A percentile compares a stretch with the other conserved stretches of the same genome.
Conservation (phyloP, 345 rosid species). For the Linum lewisii region DNA sequence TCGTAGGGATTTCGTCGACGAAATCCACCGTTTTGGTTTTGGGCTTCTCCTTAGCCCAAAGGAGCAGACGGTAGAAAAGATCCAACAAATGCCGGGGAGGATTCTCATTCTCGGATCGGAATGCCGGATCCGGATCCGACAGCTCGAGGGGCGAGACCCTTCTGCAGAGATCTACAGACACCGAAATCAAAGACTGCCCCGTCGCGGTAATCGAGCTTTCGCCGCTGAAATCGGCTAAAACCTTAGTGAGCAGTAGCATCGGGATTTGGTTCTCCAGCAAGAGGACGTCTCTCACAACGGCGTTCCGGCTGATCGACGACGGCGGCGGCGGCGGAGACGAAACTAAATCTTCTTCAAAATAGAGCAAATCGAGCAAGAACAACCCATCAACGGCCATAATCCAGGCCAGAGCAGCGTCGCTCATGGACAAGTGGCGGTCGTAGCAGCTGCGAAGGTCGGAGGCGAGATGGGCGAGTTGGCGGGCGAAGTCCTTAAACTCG, state of each 20-base stretch:
- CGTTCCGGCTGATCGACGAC: background rate
- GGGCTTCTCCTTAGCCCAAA: background rate
- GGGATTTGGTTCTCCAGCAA: background rate
- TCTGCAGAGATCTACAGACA: background rate
- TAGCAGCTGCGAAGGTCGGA: background rate
- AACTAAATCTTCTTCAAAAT: too few species aligned
- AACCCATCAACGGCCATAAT: background rate
- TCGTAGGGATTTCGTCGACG: background rate
- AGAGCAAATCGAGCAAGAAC: background rate
- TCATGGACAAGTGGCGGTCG: background rate
- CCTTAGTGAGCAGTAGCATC: background rate
- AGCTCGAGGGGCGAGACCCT: background rate
- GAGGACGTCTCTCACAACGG: background rate
- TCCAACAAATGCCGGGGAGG: background rate
- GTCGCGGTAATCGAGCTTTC: background rate
- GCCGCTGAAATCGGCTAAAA: background rate
- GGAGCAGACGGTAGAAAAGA: background rate
- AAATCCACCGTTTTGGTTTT: background rate
- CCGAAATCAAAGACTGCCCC: background rate
- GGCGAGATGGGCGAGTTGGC: background rate
- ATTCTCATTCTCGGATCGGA: too few species aligned
- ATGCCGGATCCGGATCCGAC: background rate
- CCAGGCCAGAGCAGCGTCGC: background rate
- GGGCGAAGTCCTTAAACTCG: background rate
- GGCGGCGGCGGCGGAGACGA: too few species aligned